These are phyloP conservation scores for Leucaena leucocephala DNA, from an alignment of 306 rosid genomes.

Conservation along the genomic window DNA sequence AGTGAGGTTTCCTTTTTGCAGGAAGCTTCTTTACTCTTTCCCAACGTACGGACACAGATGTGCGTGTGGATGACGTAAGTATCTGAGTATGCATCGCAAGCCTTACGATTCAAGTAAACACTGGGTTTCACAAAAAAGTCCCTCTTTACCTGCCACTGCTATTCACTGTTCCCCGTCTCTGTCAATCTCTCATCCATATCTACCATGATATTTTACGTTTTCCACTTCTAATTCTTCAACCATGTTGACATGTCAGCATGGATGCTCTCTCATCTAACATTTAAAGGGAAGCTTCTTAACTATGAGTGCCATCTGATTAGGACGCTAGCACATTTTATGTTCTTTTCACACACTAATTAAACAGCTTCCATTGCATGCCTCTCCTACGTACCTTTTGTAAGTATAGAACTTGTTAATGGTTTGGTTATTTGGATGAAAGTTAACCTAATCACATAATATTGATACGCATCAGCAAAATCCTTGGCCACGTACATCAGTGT, in stretches of 20 bases:
- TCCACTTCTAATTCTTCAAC: background rate
- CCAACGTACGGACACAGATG: slow-evolving; percentile 51
- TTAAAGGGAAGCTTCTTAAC: background rate
- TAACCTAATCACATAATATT: background rate
- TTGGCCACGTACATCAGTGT: slow-evolving; percentile 11
- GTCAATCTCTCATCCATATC: background rate
- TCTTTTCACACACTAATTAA: background rate
- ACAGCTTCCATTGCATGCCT: background rate
- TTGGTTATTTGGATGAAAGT: background rate
- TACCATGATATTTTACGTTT: background rate
- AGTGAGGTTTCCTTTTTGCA: slow-evolving; percentile 49
- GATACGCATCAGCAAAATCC: background rate
- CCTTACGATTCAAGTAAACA: slow-evolving; percentile 1
- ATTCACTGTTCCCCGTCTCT: background rate
- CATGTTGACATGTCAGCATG: background rate
- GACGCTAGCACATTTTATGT: background rate
- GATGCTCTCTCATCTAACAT: background rate
- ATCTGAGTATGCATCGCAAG: background rate
- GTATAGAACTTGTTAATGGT: background rate
- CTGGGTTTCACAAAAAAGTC: background rate
- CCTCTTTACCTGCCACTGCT: background rate
- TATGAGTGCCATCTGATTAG: background rate
- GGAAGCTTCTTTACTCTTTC: slow-evolving; percentile 90
- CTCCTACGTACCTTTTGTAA: background rate
- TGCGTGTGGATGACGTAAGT: background rate